Conservation (phyloP, 2,329 filamentous ascomycete genomes). For the Monosporascus sp. region DNA sequence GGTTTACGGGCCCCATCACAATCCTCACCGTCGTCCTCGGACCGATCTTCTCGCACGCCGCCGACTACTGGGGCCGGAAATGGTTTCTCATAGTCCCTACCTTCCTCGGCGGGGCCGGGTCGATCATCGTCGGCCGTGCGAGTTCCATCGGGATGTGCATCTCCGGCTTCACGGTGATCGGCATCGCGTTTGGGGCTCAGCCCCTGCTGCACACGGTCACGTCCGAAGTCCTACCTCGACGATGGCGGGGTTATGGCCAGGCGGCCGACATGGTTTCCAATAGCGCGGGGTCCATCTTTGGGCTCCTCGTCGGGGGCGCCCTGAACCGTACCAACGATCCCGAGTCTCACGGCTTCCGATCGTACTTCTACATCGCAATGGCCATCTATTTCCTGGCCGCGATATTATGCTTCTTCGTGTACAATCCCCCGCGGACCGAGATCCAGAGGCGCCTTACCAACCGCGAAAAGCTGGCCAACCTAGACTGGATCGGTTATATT, state of each 20-base stretch:
- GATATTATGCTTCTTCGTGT: constrained; percentile 22
- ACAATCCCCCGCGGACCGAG: constrained; percentile 26
- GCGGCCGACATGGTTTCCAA: constrained; percentile 26
- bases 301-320: constrained; percentile 29
- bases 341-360: constrained; percentile 25
- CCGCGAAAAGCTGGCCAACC: constrained; percentile 26
- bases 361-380: constrained; percentile 30
- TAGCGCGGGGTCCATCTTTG: constrained; percentile 24
- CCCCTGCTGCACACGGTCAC: constrained; percentile 33
- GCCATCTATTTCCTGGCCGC: constrained; percentile 22
- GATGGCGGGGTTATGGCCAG: constrained; percentile 30
- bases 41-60: constrained; percentile 32
- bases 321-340: constrained; percentile 25
- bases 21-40: constrained; percentile 31
- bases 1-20: constrained; percentile 30
- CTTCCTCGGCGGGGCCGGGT: constrained; percentile 27
- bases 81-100: constrained; percentile 33
- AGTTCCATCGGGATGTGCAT: constrained; percentile 30
- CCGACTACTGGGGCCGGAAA: constrained; percentile 37
- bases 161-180: constrained; percentile 29
- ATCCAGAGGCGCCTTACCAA: constrained; percentile 21
- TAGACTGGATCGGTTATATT: constrained; percentile 35
- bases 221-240: constrained; percentile 33
- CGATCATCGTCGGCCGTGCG: constrained; percentile 30
- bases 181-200: constrained; percentile 31